These are phyloP conservation scores for Ogataea angusta DNA, from an alignment of 805 yeast species.

Conservation along the genomic window DNA sequence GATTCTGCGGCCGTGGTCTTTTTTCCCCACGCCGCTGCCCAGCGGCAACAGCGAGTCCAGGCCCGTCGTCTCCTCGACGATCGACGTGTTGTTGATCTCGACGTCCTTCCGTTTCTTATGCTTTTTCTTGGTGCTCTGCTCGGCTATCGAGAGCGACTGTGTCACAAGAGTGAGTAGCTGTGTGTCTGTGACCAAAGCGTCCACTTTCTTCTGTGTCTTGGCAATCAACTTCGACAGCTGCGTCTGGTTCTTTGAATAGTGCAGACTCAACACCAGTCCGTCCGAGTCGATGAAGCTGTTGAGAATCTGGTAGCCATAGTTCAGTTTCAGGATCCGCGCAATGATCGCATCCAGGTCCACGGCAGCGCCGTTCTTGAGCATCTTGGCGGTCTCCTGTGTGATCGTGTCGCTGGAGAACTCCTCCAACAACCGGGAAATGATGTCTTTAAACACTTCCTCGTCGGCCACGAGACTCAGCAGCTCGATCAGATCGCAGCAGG, in stretches of 20 bases:
- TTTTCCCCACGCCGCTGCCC: constrained; percentile 23
- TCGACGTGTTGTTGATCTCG: constrained; percentile 29
- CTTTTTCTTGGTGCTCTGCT: constrained; percentile 16
- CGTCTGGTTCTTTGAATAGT: constrained; percentile 44
- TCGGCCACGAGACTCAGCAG: constrained; percentile 57
- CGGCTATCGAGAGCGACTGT: constrained; percentile 37
- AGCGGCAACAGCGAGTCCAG: constrained; percentile 25
- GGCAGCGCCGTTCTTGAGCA: constrained; percentile 32
- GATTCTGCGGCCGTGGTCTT: constrained; percentile 40
- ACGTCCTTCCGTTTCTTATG: constrained; percentile 26
- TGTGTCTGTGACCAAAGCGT: constrained; percentile 37
- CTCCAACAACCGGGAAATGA: constrained; percentile 60
- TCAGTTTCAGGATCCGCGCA: constrained; percentile 41
- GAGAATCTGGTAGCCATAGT: constrained; percentile 59
- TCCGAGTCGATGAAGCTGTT: constrained; percentile 68
- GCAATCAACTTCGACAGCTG: constrained; percentile 43
- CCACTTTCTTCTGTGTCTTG: constrained; percentile 41
- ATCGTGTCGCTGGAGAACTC: constrained; percentile 63
- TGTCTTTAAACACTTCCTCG: constrained; percentile 65
- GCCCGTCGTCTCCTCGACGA: constrained; percentile 25
- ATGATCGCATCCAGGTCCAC: constrained; percentile 41
- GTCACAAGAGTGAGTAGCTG: constrained; percentile 45
- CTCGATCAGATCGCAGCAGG: constrained; percentile 57
- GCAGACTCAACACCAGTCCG: constrained; percentile 64
- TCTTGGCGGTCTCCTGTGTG: constrained; percentile 43